Evolutionary conservation across 1,284 basidiomycete species (phyloP).

Genomic region (Malassezia slooffiae): DNA sequence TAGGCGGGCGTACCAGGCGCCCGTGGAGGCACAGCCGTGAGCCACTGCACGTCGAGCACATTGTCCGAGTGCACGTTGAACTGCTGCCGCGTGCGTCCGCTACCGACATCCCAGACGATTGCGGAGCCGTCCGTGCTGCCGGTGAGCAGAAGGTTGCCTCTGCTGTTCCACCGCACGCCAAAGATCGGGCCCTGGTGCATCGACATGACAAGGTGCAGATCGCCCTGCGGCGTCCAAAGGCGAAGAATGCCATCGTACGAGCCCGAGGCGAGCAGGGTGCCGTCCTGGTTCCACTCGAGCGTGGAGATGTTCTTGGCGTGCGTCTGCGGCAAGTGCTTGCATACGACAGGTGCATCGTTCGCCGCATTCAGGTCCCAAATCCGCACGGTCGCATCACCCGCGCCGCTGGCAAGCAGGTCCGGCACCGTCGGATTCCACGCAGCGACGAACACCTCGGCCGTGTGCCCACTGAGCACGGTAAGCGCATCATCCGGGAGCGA

Average conservation of each 20-base stretch:
- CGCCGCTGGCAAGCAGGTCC: slow-evolving; percentile 40
- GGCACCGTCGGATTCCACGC: slow-evolving; percentile 46
- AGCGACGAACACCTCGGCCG: slow-evolving; percentile 41
- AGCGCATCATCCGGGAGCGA: too few species aligned
- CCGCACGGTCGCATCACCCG: slow-evolving; percentile 45
- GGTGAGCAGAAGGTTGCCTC: slow-evolving; percentile 41
- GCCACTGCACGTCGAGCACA: slow-evolving; percentile 44
- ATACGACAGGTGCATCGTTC: slow-evolving; percentile 28
- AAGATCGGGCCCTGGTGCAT: slow-evolving; percentile 47
- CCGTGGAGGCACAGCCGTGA: slow-evolving; percentile 21
- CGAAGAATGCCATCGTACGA: slow-evolving; percentile 46
- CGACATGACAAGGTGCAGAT: slow-evolving; percentile 45
- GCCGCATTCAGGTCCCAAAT: slow-evolving; percentile 41
- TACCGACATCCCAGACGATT: slow-evolving; percentile 45
- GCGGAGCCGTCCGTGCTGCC: slow-evolving; percentile 42
- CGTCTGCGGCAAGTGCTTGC: slow-evolving; percentile 43
- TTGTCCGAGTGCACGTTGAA: slow-evolving; percentile 39
- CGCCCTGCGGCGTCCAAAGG: slow-evolving; percentile 46
- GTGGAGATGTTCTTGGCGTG: slow-evolving; percentile 44
- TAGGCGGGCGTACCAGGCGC: not conserved
- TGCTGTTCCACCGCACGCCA: slow-evolving; percentile 43
- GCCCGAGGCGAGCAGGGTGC: slow-evolving; percentile 42
- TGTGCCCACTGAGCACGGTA: slow-evolving; percentile 31
- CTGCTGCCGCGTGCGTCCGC: slow-evolving; percentile 42
- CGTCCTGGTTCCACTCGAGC: slow-evolving; percentile 46